These are phyloP conservation scores for Gossypium gossypioides DNA, from an alignment of 441 rosid genomes.

Conservation along the genomic window DNA sequence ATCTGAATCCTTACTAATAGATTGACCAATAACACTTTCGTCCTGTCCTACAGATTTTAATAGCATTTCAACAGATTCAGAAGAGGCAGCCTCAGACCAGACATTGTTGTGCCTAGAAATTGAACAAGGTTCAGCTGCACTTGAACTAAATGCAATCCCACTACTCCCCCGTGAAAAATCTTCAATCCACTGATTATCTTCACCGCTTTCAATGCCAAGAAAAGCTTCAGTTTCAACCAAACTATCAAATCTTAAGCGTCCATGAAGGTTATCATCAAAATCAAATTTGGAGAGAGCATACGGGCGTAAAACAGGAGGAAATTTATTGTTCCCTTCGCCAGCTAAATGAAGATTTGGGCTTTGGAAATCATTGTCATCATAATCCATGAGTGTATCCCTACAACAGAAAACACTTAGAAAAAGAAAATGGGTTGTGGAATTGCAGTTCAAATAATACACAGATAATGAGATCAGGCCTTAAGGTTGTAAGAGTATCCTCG, in stretches of 20 bases:
- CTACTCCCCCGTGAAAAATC: constrained; percentile 73
- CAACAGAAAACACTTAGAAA: constrained; percentile 12
- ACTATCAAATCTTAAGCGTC: constrained; percentile 79
- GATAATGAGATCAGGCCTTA: not conserved
- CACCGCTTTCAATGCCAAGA: constrained; percentile 86
- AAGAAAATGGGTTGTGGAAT: not conserved
- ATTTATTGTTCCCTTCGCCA: constrained; percentile 76
- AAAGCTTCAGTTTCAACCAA: constrained; percentile 78
- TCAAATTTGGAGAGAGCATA: constrained; percentile 91
- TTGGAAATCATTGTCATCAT: constrained; percentile 95
- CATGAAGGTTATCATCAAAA: constrained; percentile 76
- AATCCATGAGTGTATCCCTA: constrained; percentile 95
- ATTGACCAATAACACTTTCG: constrained; percentile 42
- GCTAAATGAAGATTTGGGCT: constrained; percentile 85
- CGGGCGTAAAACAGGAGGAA: constrained; percentile 62
- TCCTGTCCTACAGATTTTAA: constrained; percentile 95
- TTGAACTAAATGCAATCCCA: constrained; percentile 70
- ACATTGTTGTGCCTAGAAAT: constrained; percentile 78
- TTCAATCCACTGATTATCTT: constrained; percentile 89
- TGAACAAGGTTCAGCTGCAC: constrained; percentile 74
- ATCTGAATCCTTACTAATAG: constrained; percentile 40
- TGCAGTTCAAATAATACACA: constrained; percentile 7
- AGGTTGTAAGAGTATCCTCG: constrained; percentile 5
- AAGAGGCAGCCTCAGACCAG: constrained; percentile 99
- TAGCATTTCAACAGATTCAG: constrained; percentile 98